These are phyloP conservation scores for Penicillium sp. DNA, from an alignment of 2,329 filamentous ascomycete species.

Conservation along the genomic window DNA sequence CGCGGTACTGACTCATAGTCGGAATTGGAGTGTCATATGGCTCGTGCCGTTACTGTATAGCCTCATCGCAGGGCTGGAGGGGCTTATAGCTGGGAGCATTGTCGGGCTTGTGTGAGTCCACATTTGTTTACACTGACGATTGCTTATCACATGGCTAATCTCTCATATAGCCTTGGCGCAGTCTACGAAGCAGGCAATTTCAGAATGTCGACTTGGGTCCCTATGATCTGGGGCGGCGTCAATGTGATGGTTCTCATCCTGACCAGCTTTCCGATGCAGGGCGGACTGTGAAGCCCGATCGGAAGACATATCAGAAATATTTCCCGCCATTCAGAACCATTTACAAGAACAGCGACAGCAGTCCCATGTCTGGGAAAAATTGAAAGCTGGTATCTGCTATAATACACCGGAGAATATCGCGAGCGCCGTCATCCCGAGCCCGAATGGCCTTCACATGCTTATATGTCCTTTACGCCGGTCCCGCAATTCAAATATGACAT, in stretches of 20 bases:
- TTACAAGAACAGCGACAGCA: not conserved
- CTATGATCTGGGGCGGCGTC: conserved; percentile 81
- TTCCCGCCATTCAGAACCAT: not conserved
- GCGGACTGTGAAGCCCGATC: conserved; percentile 62
- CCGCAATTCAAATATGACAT: conserved; percentile 11
- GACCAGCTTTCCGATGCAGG: conserved; percentile 90
- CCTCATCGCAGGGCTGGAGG: conserved; percentile 71
- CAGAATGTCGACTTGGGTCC: conserved; percentile 91
- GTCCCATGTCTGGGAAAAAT: not conserved
- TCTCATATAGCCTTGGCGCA: conserved; percentile 64
- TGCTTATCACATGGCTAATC: not conserved
- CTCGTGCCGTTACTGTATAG: conserved; percentile 69
- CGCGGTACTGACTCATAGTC: conserved; percentile 68
- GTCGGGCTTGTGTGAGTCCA: conserved; percentile 71
- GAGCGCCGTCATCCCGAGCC: conserved; percentile 16
- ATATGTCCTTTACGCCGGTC: conserved; percentile 21
- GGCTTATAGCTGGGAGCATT: conserved; percentile 74
- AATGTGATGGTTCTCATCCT: conserved; percentile 79
- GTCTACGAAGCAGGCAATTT: conserved; percentile 81
- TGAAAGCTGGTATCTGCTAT: conserved; percentile 12
- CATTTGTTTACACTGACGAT: conserved; percentile 1
- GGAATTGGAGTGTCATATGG: conserved; percentile 58
- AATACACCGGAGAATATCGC: conserved; percentile 16
- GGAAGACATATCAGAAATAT: not conserved
- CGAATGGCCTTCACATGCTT: conserved; percentile 13